Conservation (phyloP, 257 asterid species). For the Agastache rugosa region DNA sequence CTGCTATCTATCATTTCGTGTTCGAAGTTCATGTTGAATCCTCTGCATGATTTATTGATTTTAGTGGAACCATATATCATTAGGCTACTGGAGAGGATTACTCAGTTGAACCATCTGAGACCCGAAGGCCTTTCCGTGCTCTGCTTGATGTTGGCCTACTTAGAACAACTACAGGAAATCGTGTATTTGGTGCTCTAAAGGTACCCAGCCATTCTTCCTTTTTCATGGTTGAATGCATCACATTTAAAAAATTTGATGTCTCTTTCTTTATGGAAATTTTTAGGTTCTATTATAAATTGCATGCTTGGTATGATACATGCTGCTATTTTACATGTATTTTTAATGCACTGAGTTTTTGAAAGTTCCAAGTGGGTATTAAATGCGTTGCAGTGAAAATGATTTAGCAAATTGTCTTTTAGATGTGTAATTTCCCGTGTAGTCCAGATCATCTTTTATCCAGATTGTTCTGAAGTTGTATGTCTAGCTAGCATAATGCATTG, state of each 20-base stretch:
- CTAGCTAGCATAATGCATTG: neutral
- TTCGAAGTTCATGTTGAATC: neutral
- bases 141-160: slow-evolving; percentile 73
- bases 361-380: neutral
- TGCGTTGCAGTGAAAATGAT: neutral
- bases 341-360: too few relatives aligned
- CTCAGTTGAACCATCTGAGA: slow-evolving; percentile 73
- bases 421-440: neutral
- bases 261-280: neutral
- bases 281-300: neutral
- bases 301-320: slow-evolving; percentile 1
- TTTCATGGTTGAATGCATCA: neutral
- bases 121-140: slow-evolving; percentile 73
- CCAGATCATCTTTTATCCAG: neutral
- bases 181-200: slow-evolving; percentile 81
- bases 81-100: slow-evolving; percentile 79
- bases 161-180: slow-evolving; percentile 72
- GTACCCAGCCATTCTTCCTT: slow-evolving; percentile 30
- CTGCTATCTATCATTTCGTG: neutral
- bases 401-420: neutral
- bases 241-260: neutral
- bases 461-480: too few relatives aligned
- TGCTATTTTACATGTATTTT: neutral
- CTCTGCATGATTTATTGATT: slow-evolving; percentile 10
- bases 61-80: neutral